These are phyloP conservation scores for Suillus weaverae DNA, from an alignment of 768 basidiomycete genomes.

Conservation along the genomic window DNA sequence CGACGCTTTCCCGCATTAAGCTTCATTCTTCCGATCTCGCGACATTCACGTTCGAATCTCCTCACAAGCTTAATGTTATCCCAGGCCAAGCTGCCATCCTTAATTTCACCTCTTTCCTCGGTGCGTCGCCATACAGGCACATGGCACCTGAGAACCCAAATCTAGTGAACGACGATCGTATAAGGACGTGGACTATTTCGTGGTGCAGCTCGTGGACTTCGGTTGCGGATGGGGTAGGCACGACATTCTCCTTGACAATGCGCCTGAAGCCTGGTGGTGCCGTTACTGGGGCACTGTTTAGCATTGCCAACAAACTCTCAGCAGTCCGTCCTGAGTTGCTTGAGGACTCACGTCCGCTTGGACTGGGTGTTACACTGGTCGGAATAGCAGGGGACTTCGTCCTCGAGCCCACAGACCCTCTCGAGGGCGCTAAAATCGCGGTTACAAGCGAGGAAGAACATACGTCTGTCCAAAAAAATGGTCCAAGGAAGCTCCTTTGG, in stretches of 20 bases:
- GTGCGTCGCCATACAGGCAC: slow-evolving; percentile 49
- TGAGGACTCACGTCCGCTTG: slow-evolving; percentile 38
- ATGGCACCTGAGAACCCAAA: slow-evolving; percentile 51
- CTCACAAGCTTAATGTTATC: slow-evolving; percentile 32
- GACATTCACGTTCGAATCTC: slow-evolving; percentile 52
- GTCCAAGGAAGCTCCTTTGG: slow-evolving; percentile 44
- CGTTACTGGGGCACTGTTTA: slow-evolving; percentile 56
- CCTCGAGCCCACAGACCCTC: slow-evolving; percentile 20
- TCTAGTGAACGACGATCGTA: slow-evolving; percentile 61
- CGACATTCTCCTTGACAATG: slow-evolving; percentile 50
- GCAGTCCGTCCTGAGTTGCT: slow-evolving; percentile 42
- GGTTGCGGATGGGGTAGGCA: not conserved
- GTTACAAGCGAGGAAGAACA: not conserved
- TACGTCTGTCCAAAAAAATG: not conserved
- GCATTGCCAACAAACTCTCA: slow-evolving; percentile 43
- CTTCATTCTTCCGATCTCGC: slow-evolving; percentile 51
- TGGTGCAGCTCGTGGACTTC: slow-evolving; percentile 21
- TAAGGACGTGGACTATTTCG: slow-evolving; percentile 68
- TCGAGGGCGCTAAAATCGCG: not conserved
- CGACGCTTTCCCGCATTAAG: slow-evolving; percentile 37
- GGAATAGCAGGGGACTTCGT: slow-evolving; percentile 57
- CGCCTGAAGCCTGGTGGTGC: slow-evolving; percentile 54
- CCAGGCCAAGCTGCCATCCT: slow-evolving; percentile 58
- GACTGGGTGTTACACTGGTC: slow-evolving; percentile 43
- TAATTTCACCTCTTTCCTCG: slow-evolving; percentile 53